Conservation (phyloP, 495 filamentous ascomycete genomes). For the Tirmania nivea region DNA sequence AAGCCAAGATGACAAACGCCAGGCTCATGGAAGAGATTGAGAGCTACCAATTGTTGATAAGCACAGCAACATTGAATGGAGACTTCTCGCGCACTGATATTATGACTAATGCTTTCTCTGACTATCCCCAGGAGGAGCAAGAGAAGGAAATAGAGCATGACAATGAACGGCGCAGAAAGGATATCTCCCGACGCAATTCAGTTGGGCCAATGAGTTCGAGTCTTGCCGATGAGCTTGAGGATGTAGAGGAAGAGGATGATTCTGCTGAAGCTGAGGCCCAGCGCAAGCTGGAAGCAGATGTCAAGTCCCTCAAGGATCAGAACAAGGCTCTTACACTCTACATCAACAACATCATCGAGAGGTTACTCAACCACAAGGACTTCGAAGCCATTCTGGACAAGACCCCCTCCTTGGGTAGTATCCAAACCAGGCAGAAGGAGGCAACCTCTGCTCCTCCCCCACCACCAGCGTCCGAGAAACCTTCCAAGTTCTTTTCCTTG, state of each 20-base stretch:
- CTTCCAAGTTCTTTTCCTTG: neutral
- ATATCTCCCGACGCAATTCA: constrained; percentile 26
- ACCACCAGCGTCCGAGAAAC: constrained; percentile 7
- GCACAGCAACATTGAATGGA: constrained; percentile 81
- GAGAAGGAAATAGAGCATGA: constrained; percentile 14
- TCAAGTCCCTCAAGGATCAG: constrained; percentile 68
- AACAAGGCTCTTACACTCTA: constrained; percentile 94
- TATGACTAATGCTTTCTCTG: constrained; percentile 30
- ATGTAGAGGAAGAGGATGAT: constrained; percentile 32
- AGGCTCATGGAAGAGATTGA: constrained; percentile 96
- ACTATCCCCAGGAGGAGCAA: constrained; percentile 17
- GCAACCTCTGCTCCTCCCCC: constrained; percentile 23
- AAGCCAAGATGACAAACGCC: constrained; percentile 82
- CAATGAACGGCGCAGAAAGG: constrained; percentile 13
- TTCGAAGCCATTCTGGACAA: constrained; percentile 85
- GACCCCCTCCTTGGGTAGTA: constrained; percentile 21
- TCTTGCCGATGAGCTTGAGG: constrained; percentile 75
- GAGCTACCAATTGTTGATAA: constrained; percentile 82
- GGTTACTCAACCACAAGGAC: constrained; percentile 77
- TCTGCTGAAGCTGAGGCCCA: constrained; percentile 35
- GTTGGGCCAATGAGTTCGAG: neutral
- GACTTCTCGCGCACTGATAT: constrained; percentile 77
- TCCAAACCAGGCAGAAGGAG: neutral
- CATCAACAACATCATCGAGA: constrained; percentile 95
- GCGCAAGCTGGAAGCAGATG: constrained; percentile 52